Conservation (phyloP, 2,329 filamentous ascomycete species). For the Pestalotiopsis sp. region DNA sequence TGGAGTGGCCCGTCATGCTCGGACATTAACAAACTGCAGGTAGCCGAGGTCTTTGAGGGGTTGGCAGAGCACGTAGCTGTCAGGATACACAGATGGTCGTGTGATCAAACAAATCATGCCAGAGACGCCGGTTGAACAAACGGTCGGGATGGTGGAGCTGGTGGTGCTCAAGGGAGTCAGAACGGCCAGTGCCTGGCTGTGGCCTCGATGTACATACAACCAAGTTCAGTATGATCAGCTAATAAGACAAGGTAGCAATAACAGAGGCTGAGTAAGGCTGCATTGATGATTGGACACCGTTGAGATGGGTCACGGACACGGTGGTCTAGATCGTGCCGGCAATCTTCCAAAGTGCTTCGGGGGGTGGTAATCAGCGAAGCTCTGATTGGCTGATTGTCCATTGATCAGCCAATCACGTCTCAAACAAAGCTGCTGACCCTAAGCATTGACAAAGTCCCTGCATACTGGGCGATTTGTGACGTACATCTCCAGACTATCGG, state of each 20-base stretch:
- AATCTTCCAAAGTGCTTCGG: background rate
- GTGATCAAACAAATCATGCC: no score
- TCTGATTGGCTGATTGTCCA: background rate
- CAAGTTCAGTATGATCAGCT: background rate
- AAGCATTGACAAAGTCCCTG: background rate
- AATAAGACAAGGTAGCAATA: background rate
- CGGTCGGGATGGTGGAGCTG: no score
- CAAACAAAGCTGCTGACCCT: slow-evolving; percentile 2
- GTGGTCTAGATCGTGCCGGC: slow-evolving; percentile 6
- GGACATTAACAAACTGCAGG: no score
- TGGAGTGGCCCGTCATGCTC: no score
- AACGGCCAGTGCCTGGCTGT: no score
- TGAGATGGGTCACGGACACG: background rate
- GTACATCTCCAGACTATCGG: slow-evolving; percentile 12
- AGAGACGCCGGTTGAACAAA: no score
- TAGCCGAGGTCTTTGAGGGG: no score
- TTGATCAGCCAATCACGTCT: background rate
- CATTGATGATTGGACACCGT: background rate
- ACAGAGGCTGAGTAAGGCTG: slow-evolving; percentile 1
- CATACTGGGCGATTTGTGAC: slow-evolving; percentile 11
- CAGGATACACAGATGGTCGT: no score
- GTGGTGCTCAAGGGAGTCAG: no score
- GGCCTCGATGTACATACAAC: background rate
- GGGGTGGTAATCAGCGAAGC: background rate
- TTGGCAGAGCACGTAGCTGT: no score